Evolutionary conservation across 768 basidiomycete species (phyloP).

Genomic region (Artomyces pyxidatus): DNA sequence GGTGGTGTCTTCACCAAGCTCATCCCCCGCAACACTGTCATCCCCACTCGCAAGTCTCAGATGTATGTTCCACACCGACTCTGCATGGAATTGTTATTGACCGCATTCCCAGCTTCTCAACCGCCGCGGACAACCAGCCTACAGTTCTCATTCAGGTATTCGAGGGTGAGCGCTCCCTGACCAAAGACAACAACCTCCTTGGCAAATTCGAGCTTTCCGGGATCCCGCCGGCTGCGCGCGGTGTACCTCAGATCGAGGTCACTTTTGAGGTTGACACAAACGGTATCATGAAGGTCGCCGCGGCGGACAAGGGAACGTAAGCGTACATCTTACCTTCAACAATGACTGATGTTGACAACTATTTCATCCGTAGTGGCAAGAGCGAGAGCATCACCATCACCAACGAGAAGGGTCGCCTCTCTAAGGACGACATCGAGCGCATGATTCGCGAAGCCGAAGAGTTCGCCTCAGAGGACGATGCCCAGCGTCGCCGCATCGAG

Average conservation of each 20-base stretch:
- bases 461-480: constrained; percentile 72
- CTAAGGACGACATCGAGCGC: constrained; percentile 69
- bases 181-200: constrained; percentile 97
- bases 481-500: constrained; percentile 76
- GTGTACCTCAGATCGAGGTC: constrained; percentile 96
- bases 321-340: constrained; percentile 30
- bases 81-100: constrained; percentile 16
- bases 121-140: constrained; percentile 86
- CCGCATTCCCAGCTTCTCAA: constrained; percentile 44
- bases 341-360: constrained; percentile 1
- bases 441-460: constrained; percentile 95
- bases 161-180: constrained; percentile 94
- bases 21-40: constrained; percentile 95
- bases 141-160: constrained; percentile 96
- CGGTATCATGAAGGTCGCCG: constrained; percentile 91
- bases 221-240: constrained; percentile 93
- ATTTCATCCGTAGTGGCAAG: constrained; percentile 60
- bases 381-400: constrained; percentile 88
- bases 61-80: constrained; percentile 42
- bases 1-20: constrained; percentile 98
- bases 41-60: constrained; percentile 95
- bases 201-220: constrained; percentile 92
- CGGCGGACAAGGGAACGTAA: constrained; percentile 87
- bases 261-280: constrained; percentile 94
- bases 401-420: constrained; percentile 86